These are phyloP conservation scores for Raddia distichophylla DNA, from an alignment of 176 grass and related monocot species.

Conservation along the genomic window DNA sequence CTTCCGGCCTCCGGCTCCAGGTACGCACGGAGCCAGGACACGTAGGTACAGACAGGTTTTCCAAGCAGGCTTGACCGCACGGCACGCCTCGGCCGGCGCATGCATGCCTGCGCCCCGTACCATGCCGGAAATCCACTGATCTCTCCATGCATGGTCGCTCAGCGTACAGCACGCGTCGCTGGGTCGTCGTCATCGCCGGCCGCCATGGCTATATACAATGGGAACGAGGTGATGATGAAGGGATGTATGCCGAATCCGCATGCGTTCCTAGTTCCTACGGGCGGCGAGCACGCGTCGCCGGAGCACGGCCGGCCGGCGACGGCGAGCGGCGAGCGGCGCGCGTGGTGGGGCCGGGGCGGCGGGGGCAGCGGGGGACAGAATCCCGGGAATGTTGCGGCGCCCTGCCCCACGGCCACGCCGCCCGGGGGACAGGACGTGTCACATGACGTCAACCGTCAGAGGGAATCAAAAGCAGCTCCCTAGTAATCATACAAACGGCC, in stretches of 20 bases:
- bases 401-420: constrained; percentile 1
- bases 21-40: no score
- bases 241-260: no score
- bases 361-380: constrained; percentile 37
- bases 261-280: no score
- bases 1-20: neutral
- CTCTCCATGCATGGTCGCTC: neutral
- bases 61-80: constrained; percentile 30
- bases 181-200: no score
- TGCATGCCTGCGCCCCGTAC: no score
- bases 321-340: neutral
- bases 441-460: constrained; percentile 49
- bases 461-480: constrained; percentile 22
- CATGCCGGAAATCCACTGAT: neutral
- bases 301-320: no score
- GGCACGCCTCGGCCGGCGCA: constrained; percentile 22
- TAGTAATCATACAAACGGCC: constrained; percentile 36
- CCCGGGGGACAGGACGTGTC: constrained; percentile 52
- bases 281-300: no score
- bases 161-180: no score
- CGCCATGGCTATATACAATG: no score
- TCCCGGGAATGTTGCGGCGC: constrained; percentile 52
- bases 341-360: neutral
- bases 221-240: no score
- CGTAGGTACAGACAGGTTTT: constrained; percentile 3